Conservation (phyloP, 176 grass and related monocot species). For the Eragrostis nindensis region DNA sequence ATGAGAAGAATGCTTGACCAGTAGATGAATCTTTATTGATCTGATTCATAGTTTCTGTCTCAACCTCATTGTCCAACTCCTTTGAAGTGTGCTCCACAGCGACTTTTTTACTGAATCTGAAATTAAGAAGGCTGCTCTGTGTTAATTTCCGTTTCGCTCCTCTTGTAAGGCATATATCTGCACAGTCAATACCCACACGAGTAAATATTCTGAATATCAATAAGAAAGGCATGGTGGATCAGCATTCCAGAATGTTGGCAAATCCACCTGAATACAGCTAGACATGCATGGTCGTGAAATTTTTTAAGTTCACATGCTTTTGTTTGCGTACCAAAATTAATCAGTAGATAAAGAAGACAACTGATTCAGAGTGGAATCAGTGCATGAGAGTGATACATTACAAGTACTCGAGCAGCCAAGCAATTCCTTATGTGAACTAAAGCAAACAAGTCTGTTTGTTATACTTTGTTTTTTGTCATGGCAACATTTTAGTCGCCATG, state of each 20-base stretch:
- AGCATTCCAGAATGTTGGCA: not conserved
- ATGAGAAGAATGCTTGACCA: constrained; percentile 4
- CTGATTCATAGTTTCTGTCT: constrained; percentile 11
- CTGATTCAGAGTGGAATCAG: not conserved
- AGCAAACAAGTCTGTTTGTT: not conserved
- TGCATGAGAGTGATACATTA: not conserved
- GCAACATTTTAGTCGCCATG: not conserved
- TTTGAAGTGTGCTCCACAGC: constrained; percentile 2
- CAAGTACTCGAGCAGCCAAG: not conserved
- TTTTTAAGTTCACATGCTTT: not conserved
- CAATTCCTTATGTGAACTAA: not conserved
- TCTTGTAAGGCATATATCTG: constrained; percentile 82
- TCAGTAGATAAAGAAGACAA: not conserved
- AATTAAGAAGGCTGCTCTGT: constrained; percentile 87
- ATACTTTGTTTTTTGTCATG: not conserved
- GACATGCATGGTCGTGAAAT: not conserved
- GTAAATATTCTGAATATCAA: not conserved
- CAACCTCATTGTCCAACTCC: constrained; percentile 6
- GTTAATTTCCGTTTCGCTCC: constrained; percentile 74
- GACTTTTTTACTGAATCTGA: constrained; percentile 59
- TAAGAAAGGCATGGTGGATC: not conserved
- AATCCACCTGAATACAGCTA: not conserved
- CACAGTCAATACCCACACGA: constrained; percentile 11
- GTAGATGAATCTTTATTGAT: constrained; percentile 1
- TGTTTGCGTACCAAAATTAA: not conserved